phyloP scores from a whole-genome alignment of 2,329 filamentous ascomycete species.

The Cladophialophora carrionii region DNA sequence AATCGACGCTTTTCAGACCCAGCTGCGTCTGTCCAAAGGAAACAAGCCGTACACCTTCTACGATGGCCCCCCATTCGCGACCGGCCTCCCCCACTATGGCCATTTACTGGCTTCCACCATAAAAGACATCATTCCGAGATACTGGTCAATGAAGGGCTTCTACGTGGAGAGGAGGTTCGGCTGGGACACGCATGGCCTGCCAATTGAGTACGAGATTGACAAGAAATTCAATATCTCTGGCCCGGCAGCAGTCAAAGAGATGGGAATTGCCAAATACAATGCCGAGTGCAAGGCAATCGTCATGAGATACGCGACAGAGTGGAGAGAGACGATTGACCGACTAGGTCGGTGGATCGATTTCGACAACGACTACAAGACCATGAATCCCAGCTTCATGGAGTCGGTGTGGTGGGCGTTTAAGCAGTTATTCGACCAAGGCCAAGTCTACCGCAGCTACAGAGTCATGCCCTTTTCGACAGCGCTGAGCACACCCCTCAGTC shows the following conservation, averaged over 20 bases:
- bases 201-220: constrained; percentile 91
- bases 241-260: constrained; percentile 78
- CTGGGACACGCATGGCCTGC: constrained; percentile 87
- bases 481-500: constrained; percentile 79
- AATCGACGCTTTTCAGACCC: constrained; percentile 85
- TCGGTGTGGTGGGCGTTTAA: constrained; percentile 93
- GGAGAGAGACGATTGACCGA: constrained; percentile 79
- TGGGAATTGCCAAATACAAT: constrained; percentile 84
- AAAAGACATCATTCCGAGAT: constrained; percentile 88
- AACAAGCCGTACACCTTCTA: constrained; percentile 91
- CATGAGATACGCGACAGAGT: constrained; percentile 80
- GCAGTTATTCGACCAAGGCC: constrained; percentile 78
- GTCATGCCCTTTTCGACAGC: constrained; percentile 91
- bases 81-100: constrained; percentile 62
- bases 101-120: constrained; percentile 85
- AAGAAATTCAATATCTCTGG: constrained; percentile 84
- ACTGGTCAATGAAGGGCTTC: constrained; percentile 91
- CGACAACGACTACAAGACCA: constrained; percentile 93
- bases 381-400: constrained; percentile 89
- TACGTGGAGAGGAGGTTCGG: constrained; percentile 86
- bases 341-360: constrained; percentile 91
- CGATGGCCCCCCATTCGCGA: constrained; percentile 73
- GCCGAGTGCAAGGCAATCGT: constrained; percentile 83
- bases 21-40: constrained; percentile 83
- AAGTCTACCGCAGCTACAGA: constrained; percentile 80